A percentile compares a stretch with the other conserved stretches of the same genome.
Conservation (phyloP, 371 early-diverging fungal species). For the Conidiobolus incongruus region DNA sequence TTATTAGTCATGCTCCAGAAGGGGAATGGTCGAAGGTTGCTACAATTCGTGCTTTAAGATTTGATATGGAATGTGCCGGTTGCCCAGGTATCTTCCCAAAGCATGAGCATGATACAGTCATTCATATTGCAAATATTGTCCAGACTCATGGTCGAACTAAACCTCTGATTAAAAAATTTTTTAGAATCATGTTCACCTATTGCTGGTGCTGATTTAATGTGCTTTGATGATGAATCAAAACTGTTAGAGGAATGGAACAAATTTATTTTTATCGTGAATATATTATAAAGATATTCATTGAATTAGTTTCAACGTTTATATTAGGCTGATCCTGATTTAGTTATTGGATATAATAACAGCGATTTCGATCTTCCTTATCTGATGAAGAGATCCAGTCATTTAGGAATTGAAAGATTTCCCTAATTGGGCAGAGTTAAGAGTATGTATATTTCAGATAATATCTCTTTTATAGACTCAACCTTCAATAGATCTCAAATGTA, state of each 20-base stretch:
- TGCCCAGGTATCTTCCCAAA: constrained; percentile 95
- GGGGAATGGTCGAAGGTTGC: constrained; percentile 88
- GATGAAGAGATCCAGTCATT: constrained; percentile 72
- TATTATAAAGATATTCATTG: no score
- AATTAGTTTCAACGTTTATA: no score
- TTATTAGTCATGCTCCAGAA: constrained; percentile 71
- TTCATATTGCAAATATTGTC: constrained; percentile 97
- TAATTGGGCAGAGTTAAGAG: constrained; percentile 68
- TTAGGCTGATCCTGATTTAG: constrained; percentile 96
- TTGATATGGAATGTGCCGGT: constrained; percentile 99
- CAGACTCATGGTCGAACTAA: constrained; percentile 70
- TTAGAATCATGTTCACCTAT: constrained; percentile 77
- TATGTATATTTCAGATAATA: no score
- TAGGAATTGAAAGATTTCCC: constrained; percentile 55
- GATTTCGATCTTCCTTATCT: constrained; percentile 98
- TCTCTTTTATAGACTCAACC: no score
- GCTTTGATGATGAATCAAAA: constrained; percentile 67
- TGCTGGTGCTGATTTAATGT: constrained; percentile 74
- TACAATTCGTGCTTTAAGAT: constrained; percentile 87
- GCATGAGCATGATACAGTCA: constrained; percentile 88
- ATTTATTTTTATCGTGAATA: constrained; percentile 27
- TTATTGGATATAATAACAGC: constrained; percentile 97
- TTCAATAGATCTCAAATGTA: constrained; percentile 28
- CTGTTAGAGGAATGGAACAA: constrained; percentile 76
- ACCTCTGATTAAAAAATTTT: constrained; percentile 82